Evolutionary conservation across 805 yeast species (phyloP).

Genomic region (Lachancea kluyveri): DNA sequence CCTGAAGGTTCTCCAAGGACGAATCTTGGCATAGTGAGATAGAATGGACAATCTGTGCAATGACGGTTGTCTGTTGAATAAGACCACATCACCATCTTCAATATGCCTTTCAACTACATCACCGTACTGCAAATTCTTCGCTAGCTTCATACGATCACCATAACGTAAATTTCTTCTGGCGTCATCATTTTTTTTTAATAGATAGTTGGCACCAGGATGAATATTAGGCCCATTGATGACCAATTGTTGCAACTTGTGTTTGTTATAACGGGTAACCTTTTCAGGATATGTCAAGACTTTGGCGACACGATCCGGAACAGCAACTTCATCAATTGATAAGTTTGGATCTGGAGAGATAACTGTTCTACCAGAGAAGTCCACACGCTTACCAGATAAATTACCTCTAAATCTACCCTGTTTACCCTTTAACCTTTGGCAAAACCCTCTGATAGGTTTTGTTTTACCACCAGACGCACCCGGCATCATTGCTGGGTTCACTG

Average conservation of each 20-base stretch:
- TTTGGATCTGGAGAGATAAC: conserved; percentile 99
- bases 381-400: conserved; percentile 95
- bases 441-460: conserved; percentile 78
- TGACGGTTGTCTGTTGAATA: conserved; percentile 97
- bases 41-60: conserved; percentile 89
- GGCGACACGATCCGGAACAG: conserved; percentile 96
- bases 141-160: conserved; percentile 77
- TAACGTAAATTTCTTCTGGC: conserved; percentile 84
- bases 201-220: conserved; percentile 96
- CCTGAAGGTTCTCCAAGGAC: conserved; percentile 98
- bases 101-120: conserved; percentile 95
- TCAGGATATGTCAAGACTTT: conserved; percentile 95
- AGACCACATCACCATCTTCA: conserved; percentile 93
- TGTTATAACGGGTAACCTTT: conserved; percentile 82
- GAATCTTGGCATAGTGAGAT: conserved; percentile 90
- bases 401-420: conserved; percentile 99
- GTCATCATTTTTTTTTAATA: conserved; percentile 74
- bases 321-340: conserved; percentile 90
- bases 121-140: conserved; percentile 73
- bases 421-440: conserved; percentile 96
- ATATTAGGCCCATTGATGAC: conserved; percentile 78
- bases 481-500: conserved; percentile 71
- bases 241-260: conserved; percentile 65
- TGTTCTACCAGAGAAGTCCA: conserved; percentile 96
- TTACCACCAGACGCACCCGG: conserved; percentile 62